Percentiles rank a stretch among this genome's conserved stretches.
phyloP scores from a whole-genome alignment of 2,329 filamentous ascomycete species.

The Keithomyces neogunnii region DNA sequence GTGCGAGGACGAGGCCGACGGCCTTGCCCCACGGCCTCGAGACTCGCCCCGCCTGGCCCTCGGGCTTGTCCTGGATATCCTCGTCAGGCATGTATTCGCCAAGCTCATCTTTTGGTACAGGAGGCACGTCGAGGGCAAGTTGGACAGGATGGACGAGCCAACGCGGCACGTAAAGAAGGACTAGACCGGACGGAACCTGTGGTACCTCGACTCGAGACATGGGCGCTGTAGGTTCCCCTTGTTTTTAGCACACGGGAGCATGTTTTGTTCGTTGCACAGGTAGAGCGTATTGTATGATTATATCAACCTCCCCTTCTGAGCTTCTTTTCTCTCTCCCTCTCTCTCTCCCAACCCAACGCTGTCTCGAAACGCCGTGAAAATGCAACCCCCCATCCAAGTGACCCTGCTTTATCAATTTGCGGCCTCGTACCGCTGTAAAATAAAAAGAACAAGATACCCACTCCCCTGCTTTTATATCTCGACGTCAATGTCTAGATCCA shows the following conservation, averaged over 20 bases:
- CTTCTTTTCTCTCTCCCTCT: too few relatives aligned
- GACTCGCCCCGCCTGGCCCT: slow-evolving; percentile 10
- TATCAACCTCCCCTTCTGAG: too few relatives aligned
- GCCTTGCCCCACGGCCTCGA: slow-evolving; percentile 5
- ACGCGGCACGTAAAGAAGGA: slow-evolving; percentile 9
- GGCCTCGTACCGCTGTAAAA: not conserved
- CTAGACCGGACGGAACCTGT: not conserved
- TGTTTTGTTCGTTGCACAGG: too few relatives aligned
- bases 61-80: slow-evolving; percentile 10
- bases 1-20: slow-evolving; percentile 26
- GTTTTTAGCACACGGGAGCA: too few relatives aligned
- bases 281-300: too few relatives aligned
- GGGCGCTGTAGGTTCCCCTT: too few relatives aligned
- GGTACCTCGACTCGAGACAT: too few relatives aligned
- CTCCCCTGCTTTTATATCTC: slow-evolving; percentile 52
- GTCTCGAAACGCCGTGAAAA: not conserved
- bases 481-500: slow-evolving; percentile 89
- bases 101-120: slow-evolving; percentile 17
- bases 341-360: not conserved
- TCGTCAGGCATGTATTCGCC: slow-evolving; percentile 13
- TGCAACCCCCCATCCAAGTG: too few relatives aligned
- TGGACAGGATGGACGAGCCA: slow-evolving; percentile 17
- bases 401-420: not conserved
- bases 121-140: slow-evolving; percentile 15
- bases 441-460: not conserved